Percentiles rank a stretch among this genome's conserved stretches.
phyloP scores from a whole-genome alignment of 192 early-diverging fungal species.

The Powellomyces hirtus region DNA sequence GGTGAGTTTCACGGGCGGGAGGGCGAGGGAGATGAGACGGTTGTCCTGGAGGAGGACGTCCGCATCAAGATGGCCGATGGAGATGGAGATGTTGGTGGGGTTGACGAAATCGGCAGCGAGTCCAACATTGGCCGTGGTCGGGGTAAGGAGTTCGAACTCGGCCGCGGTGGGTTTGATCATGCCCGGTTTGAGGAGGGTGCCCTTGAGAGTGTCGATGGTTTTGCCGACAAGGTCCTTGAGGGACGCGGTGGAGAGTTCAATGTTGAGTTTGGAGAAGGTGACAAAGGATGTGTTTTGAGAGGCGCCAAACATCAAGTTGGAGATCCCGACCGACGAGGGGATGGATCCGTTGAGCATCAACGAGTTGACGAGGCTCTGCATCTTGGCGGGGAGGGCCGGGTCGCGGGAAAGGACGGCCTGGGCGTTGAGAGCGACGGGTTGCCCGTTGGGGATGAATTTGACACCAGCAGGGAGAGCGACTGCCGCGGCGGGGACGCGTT shows the following conservation, averaged over 20 bases:
- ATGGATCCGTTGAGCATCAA: slow-evolving; percentile 11
- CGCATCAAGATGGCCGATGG: slow-evolving; percentile 23
- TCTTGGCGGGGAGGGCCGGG: slow-evolving; percentile 19
- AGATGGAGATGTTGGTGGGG: slow-evolving; percentile 30
- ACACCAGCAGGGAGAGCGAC: slow-evolving; percentile 24
- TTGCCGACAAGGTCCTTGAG: slow-evolving; percentile 18
- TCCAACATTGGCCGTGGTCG: slow-evolving; percentile 17
- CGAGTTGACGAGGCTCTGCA: slow-evolving; percentile 32
- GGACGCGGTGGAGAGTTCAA: slow-evolving; percentile 27
- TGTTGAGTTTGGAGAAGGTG: slow-evolving; percentile 40
- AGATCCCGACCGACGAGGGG: slow-evolving; percentile 36
- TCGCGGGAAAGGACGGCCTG: slow-evolving; percentile 22
- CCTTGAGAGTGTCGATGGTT: background rate
- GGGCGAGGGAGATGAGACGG: slow-evolving; percentile 10
- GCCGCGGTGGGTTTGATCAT: slow-evolving; percentile 17
- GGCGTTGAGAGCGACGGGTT: slow-evolving; percentile 20
- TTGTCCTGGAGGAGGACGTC: slow-evolving; percentile 19
- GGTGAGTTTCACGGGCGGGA: slow-evolving; percentile 21
- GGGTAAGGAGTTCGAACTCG: slow-evolving; percentile 20
- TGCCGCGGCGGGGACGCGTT: slow-evolving; percentile 16
- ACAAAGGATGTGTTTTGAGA: slow-evolving; percentile 27
- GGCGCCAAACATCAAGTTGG: slow-evolving; percentile 39
- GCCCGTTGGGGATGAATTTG: background rate
- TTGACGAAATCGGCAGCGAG: slow-evolving; percentile 21
- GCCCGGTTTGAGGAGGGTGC: slow-evolving; percentile 19